Percentiles rank a stretch among this genome's conserved stretches.
Conservation (phyloP, 1,284 basidiomycete genomes). For the Cryptococcus wingfieldii region DNA sequence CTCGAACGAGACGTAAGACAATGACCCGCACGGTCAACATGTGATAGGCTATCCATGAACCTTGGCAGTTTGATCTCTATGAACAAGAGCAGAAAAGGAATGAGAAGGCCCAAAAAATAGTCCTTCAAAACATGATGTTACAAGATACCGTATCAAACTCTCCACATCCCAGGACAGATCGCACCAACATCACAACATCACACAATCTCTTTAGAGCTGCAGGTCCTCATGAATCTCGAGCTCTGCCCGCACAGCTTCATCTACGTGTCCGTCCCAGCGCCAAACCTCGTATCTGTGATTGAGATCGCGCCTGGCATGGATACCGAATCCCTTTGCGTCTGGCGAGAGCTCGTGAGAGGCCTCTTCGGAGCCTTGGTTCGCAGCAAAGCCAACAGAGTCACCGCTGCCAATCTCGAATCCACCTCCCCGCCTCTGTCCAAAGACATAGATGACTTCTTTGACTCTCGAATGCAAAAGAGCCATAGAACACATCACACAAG, state of each 20-base stretch:
- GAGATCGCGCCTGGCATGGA: slow-evolving; percentile 69
- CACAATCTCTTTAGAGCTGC: slow-evolving; percentile 8
- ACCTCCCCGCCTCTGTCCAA: slow-evolving; percentile 49
- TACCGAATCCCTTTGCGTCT: slow-evolving; percentile 50
- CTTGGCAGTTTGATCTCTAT: background rate
- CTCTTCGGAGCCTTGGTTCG: too few relatives aligned
- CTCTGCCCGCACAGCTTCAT: slow-evolving; percentile 16
- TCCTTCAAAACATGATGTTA: too few relatives aligned
- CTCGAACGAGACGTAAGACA: too few relatives aligned
- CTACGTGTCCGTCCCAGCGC: slow-evolving; percentile 33
- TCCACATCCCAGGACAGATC: too few relatives aligned
- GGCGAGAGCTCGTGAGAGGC: too few relatives aligned
- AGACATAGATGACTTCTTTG: slow-evolving; percentile 71
- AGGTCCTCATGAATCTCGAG: slow-evolving; percentile 17
- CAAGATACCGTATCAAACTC: too few relatives aligned
- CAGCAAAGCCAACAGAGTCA: slow-evolving; percentile 42
- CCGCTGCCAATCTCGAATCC: slow-evolving; percentile 62
- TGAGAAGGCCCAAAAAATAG: too few relatives aligned
- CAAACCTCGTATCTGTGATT: slow-evolving; percentile 77
- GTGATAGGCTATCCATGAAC: too few relatives aligned
- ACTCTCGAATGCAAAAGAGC: slow-evolving; percentile 85
- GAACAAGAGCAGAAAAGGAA: too few relatives aligned
- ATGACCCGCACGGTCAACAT: too few relatives aligned
- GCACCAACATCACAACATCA: too few relatives aligned
- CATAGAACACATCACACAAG: slow-evolving; percentile 95